Conservation (phyloP, 768 basidiomycete genomes). For the Omphalotus guepiniiformis region DNA sequence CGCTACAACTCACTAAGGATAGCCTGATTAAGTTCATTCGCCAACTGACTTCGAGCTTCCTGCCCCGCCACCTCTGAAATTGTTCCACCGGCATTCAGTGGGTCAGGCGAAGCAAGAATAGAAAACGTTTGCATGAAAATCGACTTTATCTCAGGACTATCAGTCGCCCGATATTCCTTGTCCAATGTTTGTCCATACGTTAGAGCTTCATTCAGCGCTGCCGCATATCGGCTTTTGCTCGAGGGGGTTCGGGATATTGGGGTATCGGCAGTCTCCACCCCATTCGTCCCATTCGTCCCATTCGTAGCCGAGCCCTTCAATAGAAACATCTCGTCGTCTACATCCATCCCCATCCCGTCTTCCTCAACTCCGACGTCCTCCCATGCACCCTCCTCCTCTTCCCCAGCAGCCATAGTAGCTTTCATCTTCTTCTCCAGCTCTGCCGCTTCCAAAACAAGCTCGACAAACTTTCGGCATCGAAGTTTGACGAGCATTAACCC, state of each 20-base stretch:
- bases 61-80: conserved; percentile 67
- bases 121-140: conserved; percentile 74
- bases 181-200: conserved; percentile 70
- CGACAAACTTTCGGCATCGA: conserved; percentile 81
- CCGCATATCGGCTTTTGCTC: conserved; percentile 39
- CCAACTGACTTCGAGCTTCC: conserved; percentile 58
- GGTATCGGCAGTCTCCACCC: conserved; percentile 18
- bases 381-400: conserved; percentile 21
- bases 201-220: conserved; percentile 62
- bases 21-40: conserved; percentile 75
- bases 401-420: conserved; percentile 26
- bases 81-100: conserved; percentile 59
- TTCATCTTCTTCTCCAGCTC: conserved; percentile 64
- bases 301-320: conserved; percentile 2
- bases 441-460: conserved; percentile 68
- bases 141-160: conserved; percentile 57
- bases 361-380: conserved; percentile 36
- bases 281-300: conserved; percentile 8
- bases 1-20: conserved; percentile 61
- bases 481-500: conserved; percentile 78
- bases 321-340: conserved; percentile 35
- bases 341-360: conserved; percentile 59
- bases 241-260: conserved; percentile 10
- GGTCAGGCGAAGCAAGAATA: conserved; percentile 78
- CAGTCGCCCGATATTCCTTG: conserved; percentile 61